Percentiles rank a stretch among this genome's conserved stretches.
These are phyloP conservation scores for Diaporthe longicolla DNA, from an alignment of 2,329 filamentous ascomycete species.

Conservation along the genomic window DNA sequence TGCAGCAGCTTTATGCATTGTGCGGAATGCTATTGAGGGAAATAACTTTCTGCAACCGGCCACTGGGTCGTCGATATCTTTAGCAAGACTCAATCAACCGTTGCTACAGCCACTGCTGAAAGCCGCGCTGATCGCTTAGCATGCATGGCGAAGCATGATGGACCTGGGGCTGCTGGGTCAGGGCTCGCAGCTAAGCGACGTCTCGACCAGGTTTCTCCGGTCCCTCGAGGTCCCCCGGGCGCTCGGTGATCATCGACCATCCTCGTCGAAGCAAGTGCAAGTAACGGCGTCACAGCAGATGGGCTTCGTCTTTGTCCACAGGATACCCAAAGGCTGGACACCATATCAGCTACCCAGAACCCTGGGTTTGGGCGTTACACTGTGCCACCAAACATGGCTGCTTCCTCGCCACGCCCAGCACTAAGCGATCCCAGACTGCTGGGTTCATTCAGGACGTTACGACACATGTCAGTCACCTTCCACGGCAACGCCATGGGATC, in stretches of 20 bases:
- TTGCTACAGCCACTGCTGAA: not conserved
- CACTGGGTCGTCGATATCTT: not conserved
- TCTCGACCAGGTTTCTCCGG: constrained; percentile 19
- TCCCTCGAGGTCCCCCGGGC: not conserved
- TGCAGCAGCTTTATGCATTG: constrained; percentile 5
- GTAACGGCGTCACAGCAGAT: constrained; percentile 6
- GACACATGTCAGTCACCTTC: constrained; percentile 22
- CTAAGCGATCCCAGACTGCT: constrained; percentile 1
- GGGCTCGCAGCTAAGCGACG: constrained; percentile 13
- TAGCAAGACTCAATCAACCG: not conserved
- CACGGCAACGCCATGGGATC: constrained; percentile 3
- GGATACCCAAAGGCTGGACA: not conserved
- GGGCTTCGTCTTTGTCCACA: not conserved
- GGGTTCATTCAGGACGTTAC: constrained; percentile 4
- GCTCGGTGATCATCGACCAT: not conserved
- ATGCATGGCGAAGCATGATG: constrained; percentile 3
- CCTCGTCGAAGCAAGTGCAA: not conserved
- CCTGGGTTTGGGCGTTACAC: not conserved
- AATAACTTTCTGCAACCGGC: not conserved
- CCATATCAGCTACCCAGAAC: not conserved
- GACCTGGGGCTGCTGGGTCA: constrained; percentile 18
- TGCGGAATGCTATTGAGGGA: not conserved
- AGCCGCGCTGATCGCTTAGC: constrained; percentile 2
- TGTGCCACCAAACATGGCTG: not conserved
- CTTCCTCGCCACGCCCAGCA: not conserved